These are phyloP conservation scores for Lotmaria passim DNA, from an alignment of 208 protist species.

Conservation along the genomic window DNA sequence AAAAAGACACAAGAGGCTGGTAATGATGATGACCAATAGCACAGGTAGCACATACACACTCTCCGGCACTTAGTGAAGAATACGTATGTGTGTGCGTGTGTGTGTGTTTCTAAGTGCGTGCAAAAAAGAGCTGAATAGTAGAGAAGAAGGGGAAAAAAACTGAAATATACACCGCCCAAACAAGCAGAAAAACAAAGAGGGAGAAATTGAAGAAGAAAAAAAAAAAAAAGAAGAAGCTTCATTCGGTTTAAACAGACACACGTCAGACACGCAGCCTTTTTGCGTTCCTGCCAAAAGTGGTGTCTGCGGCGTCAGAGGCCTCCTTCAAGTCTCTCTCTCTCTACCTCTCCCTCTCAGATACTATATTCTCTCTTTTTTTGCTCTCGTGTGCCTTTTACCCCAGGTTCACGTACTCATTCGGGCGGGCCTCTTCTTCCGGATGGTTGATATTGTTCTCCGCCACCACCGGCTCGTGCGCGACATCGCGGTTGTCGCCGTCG, in stretches of 20 bases:
- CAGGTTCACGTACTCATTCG: conserved; percentile 25
- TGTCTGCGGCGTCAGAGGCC: neutral
- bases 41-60: no score
- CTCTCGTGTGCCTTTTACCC: conserved; percentile 7
- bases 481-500: neutral
- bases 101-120: no score
- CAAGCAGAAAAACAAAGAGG: conserved; percentile 5
- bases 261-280: neutral
- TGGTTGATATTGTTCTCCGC: conserved; percentile 3
- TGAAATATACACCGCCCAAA: neutral
- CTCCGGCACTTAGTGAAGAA: no score
- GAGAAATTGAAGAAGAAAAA: neutral
- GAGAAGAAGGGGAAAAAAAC: conserved; percentile 1
- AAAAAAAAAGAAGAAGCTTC: neutral
- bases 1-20: neutral
- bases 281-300: neutral
- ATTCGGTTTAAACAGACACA: neutral
- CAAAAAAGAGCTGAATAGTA: no score
- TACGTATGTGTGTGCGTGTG: no score
- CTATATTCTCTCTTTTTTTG: neutral
- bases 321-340: neutral
- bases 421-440: conserved; percentile 14
- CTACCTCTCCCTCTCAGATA: neutral
- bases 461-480: conserved; percentile 20
- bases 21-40: no score